These are phyloP conservation scores for Chrysoporthe puriensis DNA, from an alignment of 2,329 filamentous ascomycete species.

Conservation along the genomic window DNA sequence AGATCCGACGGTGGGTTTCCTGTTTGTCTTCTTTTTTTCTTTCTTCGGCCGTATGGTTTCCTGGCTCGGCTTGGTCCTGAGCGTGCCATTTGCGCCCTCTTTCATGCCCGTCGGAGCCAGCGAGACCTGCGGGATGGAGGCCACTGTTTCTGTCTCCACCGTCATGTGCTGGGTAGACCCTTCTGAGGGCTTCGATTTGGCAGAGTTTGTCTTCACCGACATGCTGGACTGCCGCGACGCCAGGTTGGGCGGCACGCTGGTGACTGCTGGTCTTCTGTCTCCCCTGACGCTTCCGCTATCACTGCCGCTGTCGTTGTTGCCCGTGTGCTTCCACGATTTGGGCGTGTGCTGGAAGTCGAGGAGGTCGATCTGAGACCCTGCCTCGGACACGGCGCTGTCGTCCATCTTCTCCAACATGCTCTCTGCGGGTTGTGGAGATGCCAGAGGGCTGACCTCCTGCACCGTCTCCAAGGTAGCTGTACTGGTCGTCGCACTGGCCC, in stretches of 20 bases:
- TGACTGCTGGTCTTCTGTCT: slow-evolving; percentile 48
- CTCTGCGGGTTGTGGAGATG: slow-evolving; percentile 60
- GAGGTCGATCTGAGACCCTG: slow-evolving; percentile 47
- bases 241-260: slow-evolving; percentile 53
- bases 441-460: slow-evolving; percentile 81
- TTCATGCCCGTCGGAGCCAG: slow-evolving; percentile 68
- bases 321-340: slow-evolving; percentile 15
- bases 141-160: slow-evolving; percentile 95
- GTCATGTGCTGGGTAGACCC: slow-evolving; percentile 90
- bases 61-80: slow-evolving; percentile 86
- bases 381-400: slow-evolving; percentile 51
- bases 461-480: slow-evolving; percentile 81
- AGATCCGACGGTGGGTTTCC: slow-evolving; percentile 73
- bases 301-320: slow-evolving; percentile 59
- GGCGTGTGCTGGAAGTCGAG: slow-evolving; percentile 39
- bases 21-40: slow-evolving; percentile 79
- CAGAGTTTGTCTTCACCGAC: slow-evolving; percentile 61
- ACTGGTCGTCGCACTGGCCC: slow-evolving; percentile 50
- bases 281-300: slow-evolving; percentile 62
- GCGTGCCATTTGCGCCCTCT: slow-evolving; percentile 68
- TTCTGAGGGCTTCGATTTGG: slow-evolving; percentile 71
- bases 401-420: slow-evolving; percentile 51
- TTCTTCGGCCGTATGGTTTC: slow-evolving; percentile 96
- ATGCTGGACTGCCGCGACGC: slow-evolving; percentile 69
- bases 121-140: slow-evolving; percentile 82